A percentile compares a stretch with the other conserved stretches of the same genome.
Evolutionary conservation across 495 filamentous ascomycete genomes (phyloP).

Genomic region (Delitschia confertaspora): DNA sequence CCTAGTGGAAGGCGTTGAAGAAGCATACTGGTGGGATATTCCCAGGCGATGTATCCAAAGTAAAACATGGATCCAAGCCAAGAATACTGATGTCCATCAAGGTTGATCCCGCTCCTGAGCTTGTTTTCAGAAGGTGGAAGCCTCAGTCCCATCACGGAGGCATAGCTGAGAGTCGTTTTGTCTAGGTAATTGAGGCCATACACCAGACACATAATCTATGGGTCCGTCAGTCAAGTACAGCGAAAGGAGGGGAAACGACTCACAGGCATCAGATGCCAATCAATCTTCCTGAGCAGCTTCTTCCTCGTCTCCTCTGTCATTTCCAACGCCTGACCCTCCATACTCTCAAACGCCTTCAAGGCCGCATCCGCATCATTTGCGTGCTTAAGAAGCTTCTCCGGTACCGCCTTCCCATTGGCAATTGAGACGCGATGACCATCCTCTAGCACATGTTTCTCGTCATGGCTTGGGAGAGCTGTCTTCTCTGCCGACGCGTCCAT

Average conservation of each 20-base stretch:
- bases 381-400: conserved; percentile 40
- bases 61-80: conserved; percentile 27
- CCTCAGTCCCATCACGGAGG: conserved; percentile 41
- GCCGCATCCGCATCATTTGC: conserved; percentile 53
- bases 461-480: no score
- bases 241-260: conserved; percentile 6
- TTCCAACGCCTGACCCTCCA: conserved; percentile 41
- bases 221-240: neutral
- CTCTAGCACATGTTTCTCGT: no score
- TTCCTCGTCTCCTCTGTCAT: conserved; percentile 49
- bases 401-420: conserved; percentile 31
- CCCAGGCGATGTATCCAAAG: conserved; percentile 41
- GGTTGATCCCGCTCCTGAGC: conserved; percentile 11
- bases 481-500: no score
- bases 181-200: conserved; percentile 49
- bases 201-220: conserved; percentile 32
- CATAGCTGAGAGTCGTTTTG: conserved; percentile 49
- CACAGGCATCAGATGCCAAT: conserved; percentile 35
- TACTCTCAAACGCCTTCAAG: conserved; percentile 46
- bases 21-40: conserved; percentile 51
- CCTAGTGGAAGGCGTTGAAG: conserved; percentile 53
- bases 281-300: conserved; percentile 35
- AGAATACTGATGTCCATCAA: conserved; percentile 13
- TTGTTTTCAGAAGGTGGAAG: conserved; percentile 12
- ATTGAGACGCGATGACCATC: no score